phyloP scores from a whole-genome alignment of 2,329 filamentous ascomycete species.

The Penicillium sp. region DNA sequence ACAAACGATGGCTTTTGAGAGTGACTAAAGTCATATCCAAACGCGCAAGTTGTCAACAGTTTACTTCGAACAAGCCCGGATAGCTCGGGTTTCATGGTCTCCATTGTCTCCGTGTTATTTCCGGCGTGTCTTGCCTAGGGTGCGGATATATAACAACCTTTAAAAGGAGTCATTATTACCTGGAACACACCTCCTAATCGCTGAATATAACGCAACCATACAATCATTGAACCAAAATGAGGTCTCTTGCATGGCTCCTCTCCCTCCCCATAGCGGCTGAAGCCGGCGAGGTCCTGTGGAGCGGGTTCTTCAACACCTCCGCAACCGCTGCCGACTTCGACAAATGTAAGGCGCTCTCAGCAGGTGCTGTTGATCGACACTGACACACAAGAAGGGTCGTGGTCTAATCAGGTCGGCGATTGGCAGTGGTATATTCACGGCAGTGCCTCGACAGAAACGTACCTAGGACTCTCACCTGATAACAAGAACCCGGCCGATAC shows the following conservation, averaged over 20 bases:
- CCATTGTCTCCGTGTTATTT: constrained; percentile 1
- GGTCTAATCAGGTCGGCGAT: constrained; percentile 64
- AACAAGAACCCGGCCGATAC: constrained; percentile 66
- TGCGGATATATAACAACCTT: background rate
- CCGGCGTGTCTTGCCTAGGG: background rate
- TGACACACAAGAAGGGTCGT: constrained; percentile 51
- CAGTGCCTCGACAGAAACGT: constrained; percentile 47
- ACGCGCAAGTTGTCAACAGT: background rate
- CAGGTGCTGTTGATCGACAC: background rate
- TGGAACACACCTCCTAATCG: background rate
- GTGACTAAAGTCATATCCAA: background rate
- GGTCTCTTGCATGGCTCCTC: background rate
- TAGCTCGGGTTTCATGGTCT: background rate
- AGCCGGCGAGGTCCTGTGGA: constrained; percentile 28
- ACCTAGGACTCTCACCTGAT: constrained; percentile 59
- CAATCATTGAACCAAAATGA: background rate
- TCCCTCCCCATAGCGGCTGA: constrained; percentile 5
- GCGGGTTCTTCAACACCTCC: constrained; percentile 26
- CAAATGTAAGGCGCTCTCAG: constrained; percentile 15
- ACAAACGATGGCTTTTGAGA: background rate
- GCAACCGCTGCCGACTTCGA: constrained; percentile 25
- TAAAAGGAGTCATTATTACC: background rate
- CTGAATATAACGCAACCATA: fast-evolving
- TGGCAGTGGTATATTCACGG: constrained; percentile 80
- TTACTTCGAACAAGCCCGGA: background rate